These are phyloP conservation scores for Colletotrichum sp. DNA, from an alignment of 2,329 filamentous ascomycete species.

Conservation along the genomic window DNA sequence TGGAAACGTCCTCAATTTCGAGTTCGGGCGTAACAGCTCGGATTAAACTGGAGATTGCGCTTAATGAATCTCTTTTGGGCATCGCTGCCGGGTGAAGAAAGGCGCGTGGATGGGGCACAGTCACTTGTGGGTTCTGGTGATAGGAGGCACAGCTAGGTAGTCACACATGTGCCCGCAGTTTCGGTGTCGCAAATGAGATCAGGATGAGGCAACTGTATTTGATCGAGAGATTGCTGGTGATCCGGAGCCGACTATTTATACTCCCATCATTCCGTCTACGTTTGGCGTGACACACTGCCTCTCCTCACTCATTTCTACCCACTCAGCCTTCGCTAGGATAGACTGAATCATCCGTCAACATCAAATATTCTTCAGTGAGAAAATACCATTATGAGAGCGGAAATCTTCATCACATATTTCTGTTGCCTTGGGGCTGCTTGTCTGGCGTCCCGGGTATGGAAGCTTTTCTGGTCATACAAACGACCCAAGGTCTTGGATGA, in stretches of 20 bases:
- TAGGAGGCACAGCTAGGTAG: not conserved
- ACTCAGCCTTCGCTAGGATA: not conserved
- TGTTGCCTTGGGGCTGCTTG: not conserved
- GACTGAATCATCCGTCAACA: not conserved
- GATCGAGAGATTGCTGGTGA: not conserved
- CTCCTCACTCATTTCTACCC: not conserved
- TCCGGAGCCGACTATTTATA: not conserved
- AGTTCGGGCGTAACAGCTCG: not conserved
- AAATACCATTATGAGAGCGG: accelerated
- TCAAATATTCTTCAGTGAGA: not conserved
- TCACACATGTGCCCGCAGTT: not conserved
- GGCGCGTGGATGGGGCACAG: not conserved
- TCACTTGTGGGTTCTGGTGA: not conserved
- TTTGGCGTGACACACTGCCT: not conserved
- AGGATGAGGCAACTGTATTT: not conserved
- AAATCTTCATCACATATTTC: not conserved
- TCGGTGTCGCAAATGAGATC: not conserved
- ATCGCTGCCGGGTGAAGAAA: not conserved
- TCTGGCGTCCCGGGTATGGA: not conserved
- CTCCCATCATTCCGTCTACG: not conserved
- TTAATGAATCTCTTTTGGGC: not conserved
- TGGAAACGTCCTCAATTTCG: not conserved
- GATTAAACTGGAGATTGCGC: not conserved
- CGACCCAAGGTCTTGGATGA: not conserved
- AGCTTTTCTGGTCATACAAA: not conserved